Evolutionary conservation across 257 asterid genomes (phyloP).

Genomic region (Anisodus tanguticus): DNA sequence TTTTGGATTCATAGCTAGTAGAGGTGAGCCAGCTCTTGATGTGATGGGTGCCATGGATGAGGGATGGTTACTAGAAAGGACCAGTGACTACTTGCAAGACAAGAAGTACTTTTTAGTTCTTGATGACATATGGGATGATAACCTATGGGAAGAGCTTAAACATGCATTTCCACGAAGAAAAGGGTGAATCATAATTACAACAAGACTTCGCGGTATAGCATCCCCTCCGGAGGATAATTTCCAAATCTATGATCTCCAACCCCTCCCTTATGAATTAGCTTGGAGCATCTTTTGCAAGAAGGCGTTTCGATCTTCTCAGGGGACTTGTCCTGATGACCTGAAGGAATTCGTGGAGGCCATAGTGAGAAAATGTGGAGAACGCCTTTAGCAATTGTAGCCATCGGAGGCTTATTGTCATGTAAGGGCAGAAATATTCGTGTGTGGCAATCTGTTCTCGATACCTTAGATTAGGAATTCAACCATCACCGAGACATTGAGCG

Average conservation of each 20-base stretch:
- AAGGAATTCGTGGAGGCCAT: not conserved
- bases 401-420: not conserved
- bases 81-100: constrained; percentile 9
- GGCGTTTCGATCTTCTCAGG: not conserved
- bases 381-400: constrained; percentile 17
- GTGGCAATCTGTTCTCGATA: not conserved
- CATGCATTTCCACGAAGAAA: constrained; percentile 10
- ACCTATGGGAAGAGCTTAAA: constrained; percentile 23
- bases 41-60: constrained; percentile 22
- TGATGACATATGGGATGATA: constrained; percentile 19
- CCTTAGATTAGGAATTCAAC: not conserved
- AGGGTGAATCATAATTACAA: constrained; percentile 15
- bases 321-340: constrained; percentile 22
- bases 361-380: constrained; percentile 23
- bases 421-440: not conserved
- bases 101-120: constrained; percentile 5
- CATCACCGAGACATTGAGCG: constrained; percentile 3
- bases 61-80: constrained; percentile 22
- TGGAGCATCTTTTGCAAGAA: constrained; percentile 12
- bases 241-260: constrained; percentile 19
- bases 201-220: not conserved
- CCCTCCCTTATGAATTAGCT: not conserved
- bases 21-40: constrained; percentile 19
- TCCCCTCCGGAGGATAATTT: constrained; percentile 9
- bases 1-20: constrained; percentile 9